Conservation (phyloP, 2,329 filamentous ascomycete genomes). For the Diaporthe helianthi region DNA sequence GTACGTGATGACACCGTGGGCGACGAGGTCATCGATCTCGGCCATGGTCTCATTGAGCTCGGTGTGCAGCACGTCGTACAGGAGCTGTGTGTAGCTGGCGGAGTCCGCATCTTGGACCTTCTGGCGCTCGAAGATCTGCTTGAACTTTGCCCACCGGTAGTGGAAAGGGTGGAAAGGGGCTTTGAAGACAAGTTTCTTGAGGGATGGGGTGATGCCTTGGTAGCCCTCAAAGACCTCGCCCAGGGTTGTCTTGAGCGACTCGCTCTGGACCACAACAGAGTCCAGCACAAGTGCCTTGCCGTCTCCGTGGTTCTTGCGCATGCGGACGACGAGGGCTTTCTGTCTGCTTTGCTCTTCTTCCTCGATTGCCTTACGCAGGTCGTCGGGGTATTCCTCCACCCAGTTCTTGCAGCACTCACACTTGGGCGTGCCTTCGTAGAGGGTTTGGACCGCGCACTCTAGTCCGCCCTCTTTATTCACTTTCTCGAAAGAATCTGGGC, state of each 20-base stretch:
- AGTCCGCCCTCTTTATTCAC: no score
- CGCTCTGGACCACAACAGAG: neutral
- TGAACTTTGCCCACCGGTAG: neutral
- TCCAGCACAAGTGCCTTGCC: neutral
- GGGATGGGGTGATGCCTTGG: neutral
- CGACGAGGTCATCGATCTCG: neutral
- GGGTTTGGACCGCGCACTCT: neutral
- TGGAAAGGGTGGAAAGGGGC: neutral
- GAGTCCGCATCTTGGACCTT: neutral
- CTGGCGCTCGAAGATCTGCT: neutral
- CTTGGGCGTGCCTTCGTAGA: neutral
- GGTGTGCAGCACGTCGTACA: neutral
- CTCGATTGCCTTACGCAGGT: conserved; percentile 13
- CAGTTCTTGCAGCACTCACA: conserved; percentile 1
- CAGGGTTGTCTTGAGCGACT: neutral
- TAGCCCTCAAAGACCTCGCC: conserved; percentile 2
- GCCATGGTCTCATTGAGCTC: neutral
- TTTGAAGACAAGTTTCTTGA: conserved; percentile 2
- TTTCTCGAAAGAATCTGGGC: no score
- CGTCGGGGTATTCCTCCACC: neutral
- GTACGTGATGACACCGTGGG: neutral
- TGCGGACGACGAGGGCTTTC: conserved; percentile 34
- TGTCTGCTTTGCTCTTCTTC: conserved; percentile 23
- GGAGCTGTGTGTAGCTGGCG: neutral
- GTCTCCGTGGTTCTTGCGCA: conserved; percentile 31